Base-by-base conservation (phyloP, 768 basidiomycete genomes). In the Pleurotus giganteus region DNA sequence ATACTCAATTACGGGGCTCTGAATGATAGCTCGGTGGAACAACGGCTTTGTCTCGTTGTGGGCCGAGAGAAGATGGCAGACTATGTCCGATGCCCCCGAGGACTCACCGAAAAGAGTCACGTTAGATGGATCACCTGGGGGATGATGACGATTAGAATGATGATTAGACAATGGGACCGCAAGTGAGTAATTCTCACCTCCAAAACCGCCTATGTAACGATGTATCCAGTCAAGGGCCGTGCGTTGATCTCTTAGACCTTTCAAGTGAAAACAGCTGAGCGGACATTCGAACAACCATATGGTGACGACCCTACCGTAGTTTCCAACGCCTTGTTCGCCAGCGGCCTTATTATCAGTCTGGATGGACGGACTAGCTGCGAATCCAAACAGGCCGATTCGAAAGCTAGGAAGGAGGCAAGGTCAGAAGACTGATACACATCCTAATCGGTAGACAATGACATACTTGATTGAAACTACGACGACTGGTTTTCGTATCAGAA, bases 401-500 rank as follows among this genome's bases (percentile, higher is more conserved):
- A 85, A 91, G 67, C 89, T 91, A 56, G 7, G n/a, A n/a, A n/a
- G n/a, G n/a, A n/a, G n/a, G n/a, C n/a, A n/a, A n/a, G n/a, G n/a
- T n/a, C 29, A 9, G 15, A 44, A 32, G 29, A 9, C 13, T 37
- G 34, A 41, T 27, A 58, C 29, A 61, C 17, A 15, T 9, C 19
- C 13, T 24, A 11, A 12, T 11, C 36, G 36, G 11, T n/a, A 37
- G 11, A 19, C 21, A 28, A 29, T 31, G n/a, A 71, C 87, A 60
- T 65, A 90, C 89, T 91, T 91, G 73, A 89, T 77, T 15, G 85
- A 84, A 46, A 91, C 83, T 39, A 90, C 64, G 53, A 91, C 78
- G 46, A 91, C 70, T 0, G 89, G 89, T 66, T 82, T 89, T 23
- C 76, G 77, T 19, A 79, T 65, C 37, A 74, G 64, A 26, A 89